Percentiles rank a stretch among this genome's conserved stretches.
Conservation (phyloP, 2,329 filamentous ascomycete genomes). For the Colletotrichum trifolii region DNA sequence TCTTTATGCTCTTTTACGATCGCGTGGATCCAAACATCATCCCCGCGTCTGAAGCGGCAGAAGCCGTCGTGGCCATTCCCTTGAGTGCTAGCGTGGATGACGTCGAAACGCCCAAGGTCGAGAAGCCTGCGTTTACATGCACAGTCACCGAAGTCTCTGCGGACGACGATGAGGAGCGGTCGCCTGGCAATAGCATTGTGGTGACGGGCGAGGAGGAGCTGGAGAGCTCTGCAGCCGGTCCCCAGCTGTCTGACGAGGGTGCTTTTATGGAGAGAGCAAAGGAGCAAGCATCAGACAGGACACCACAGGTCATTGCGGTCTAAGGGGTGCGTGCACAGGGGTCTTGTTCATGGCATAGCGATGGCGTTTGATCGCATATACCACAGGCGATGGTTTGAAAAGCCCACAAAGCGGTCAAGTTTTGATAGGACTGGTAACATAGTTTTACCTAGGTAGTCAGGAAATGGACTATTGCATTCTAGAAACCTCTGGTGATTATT, state of each 20-base stretch:
- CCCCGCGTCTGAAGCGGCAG: slow-evolving; percentile 45
- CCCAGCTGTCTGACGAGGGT: slow-evolving; percentile 1
- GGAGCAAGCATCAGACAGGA: neutral
- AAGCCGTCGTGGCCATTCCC: neutral
- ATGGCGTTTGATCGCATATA: slow-evolving; percentile 34
- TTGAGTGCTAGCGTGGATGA: slow-evolving; percentile 6
- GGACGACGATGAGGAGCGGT: slow-evolving; percentile 5
- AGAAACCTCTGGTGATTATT: neutral
- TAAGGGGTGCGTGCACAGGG: neutral
- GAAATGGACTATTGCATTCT: neutral
- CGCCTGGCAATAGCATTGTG: neutral
- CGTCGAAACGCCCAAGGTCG: slow-evolving; percentile 28
- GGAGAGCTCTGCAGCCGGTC: neutral
- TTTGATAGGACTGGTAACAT: neutral
- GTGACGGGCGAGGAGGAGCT: neutral
- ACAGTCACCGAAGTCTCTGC: slow-evolving; percentile 26
- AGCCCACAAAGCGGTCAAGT: neutral
- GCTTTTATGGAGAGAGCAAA: neutral
- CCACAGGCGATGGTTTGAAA: slow-evolving; percentile 11
- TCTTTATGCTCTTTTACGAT: slow-evolving; percentile 99
- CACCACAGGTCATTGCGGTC: slow-evolving; percentile 25
- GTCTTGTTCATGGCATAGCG: slow-evolving; percentile 29
- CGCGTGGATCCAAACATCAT: slow-evolving; percentile 67
- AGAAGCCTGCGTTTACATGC: slow-evolving; percentile 29
- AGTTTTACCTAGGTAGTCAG: neutral